Base-by-base conservation (phyloP, 352 stramenopile genomes). In the Phytophthora ohioensis region DNA sequence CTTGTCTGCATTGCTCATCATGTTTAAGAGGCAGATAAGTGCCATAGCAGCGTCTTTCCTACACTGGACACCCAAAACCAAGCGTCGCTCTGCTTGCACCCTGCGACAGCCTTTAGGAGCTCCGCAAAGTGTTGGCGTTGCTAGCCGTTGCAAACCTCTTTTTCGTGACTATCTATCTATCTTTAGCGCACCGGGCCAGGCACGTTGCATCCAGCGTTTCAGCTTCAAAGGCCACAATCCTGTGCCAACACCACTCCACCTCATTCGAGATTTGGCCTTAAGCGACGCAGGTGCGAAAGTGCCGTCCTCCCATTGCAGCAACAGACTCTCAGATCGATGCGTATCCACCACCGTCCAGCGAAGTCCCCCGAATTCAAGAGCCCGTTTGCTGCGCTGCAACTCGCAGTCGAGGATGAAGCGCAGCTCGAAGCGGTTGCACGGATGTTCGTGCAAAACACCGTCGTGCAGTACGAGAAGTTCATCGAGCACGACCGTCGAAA, bases 391-490 rank as follows among this genome's bases (percentile, higher is more conserved):
- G 71, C 73, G 6, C 63, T 88, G 2, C 66, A 78, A 32, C 69
- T 91, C 35, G 67, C 73, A 7, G 46, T 59, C 4, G 76, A 76
- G 51, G 79, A 87, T 63, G 69, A 78, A 48, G 52, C 53, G 13
- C 75, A 85, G 31, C 76, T 91, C 7, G 75, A 80, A 46, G 61
- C 52, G 3, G 65, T 88, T 6, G 72, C 83, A 21, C 64, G 76
- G 10, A 62, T 76, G n/a, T 82, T 88, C 41, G 79, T 91, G 2
- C 59, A 72, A 8, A 85, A 89, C 41, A 82, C 75, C 9, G 52
- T 88, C 4, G 71, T 74, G 3, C 65, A 89, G 64, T 91, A 88
- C 64, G 75, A 85, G 55, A 71, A 76, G 48, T 87, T 81, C 63
- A 73, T 88, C 21, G 70, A 79, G 43, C 64, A 78, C 3, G 67